Evolutionary conservation across 2,329 filamentous ascomycete species (phyloP), one percentile per base, ranked within the genome.

Genomic region (Xylaria multiplex): DNA sequence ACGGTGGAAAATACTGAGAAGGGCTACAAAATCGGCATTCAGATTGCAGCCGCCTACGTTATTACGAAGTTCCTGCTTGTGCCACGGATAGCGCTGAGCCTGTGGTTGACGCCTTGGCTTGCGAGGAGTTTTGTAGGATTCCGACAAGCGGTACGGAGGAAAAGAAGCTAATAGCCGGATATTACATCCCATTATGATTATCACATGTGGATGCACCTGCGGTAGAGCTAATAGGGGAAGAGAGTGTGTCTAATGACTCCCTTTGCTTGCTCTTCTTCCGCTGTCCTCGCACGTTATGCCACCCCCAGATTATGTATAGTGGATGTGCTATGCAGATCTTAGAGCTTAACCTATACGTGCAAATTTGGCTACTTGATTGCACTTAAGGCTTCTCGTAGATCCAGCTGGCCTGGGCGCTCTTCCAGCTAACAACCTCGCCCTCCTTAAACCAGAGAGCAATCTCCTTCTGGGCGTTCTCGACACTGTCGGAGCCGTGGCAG

Each of bases 391-490:
- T 95, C 92, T 99, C 96, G 87, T 97, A 98, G 87, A 98, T 86
- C 96, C 96, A 98, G 87, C 92, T 89, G 84, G 91, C 88, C 85
- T 92, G 88, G 80, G 92, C 86, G 75, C 86, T 85, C 88, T 96
- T 95, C 89, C 92, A 98, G 84, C 80, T 86, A 83, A 93, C 83
- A 79, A 97, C 81, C 83, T 98, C 96, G 75, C 89, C 90, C 75
- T 92, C 86, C 84, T 91, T 90, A 92, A 99, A 99, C 96, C 96
- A 99, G 81, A 98, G 90, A 78, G 91, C 91, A 81, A 99, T 99
- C 88, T 99, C 96, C 92, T 98, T 97, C 91, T 98, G 89, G 84
- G 96, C 96, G 86, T 89, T 97, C 90, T 99, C 96, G 84, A 99
- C 95, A 81, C 88, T 90, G 89, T 99, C 96, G 83, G 93, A 97